Evolutionary conservation across 1,139 yeast genomes (phyloP).

Genomic region (Dujonia santamariae): DNA sequence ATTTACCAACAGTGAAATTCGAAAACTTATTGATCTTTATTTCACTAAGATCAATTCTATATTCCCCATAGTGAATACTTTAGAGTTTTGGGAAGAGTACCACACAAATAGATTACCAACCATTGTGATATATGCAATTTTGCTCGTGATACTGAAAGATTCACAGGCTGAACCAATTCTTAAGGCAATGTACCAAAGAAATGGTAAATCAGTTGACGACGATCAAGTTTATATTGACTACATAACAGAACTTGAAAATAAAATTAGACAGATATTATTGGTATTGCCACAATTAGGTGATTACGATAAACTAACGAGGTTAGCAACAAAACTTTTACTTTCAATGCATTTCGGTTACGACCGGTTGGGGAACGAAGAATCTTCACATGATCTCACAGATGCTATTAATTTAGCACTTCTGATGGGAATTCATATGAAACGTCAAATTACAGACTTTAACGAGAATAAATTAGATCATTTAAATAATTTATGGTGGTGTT

Average conservation of each 20-base stretch:
- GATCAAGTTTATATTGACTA: slow-evolving; percentile 17
- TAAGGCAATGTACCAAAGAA: slow-evolving; percentile 16
- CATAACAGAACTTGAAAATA: slow-evolving; percentile 27
- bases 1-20: slow-evolving; percentile 20
- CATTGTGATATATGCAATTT: slow-evolving; percentile 25
- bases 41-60: slow-evolving; percentile 32
- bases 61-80: slow-evolving; percentile 30
- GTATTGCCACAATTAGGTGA: slow-evolving; percentile 35
- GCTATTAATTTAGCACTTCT: slow-evolving; percentile 30
- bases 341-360: slow-evolving; percentile 28
- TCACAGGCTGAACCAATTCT: slow-evolving; percentile 26
- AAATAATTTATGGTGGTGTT: slow-evolving; percentile 35
- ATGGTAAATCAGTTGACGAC: slow-evolving; percentile 2
- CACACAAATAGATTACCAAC: slow-evolving; percentile 19
- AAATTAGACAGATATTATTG: slow-evolving; percentile 27
- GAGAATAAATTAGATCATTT: slow-evolving; percentile 19
- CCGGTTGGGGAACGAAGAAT: slow-evolving; percentile 33
- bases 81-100: slow-evolving; percentile 28
- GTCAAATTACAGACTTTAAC: slow-evolving; percentile 12
- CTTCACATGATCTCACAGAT: slow-evolving; percentile 32
- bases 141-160: slow-evolving; percentile 28
- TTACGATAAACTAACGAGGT: slow-evolving; percentile 28
- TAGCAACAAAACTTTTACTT: slow-evolving; percentile 28
- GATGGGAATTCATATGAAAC: slow-evolving; percentile 32
- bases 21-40: slow-evolving; percentile 23